Percentiles rank a stretch among this genome's conserved stretches.
Evolutionary conservation across 139 green algal species (phyloP).

Genomic region (Closterium sp.): DNA sequence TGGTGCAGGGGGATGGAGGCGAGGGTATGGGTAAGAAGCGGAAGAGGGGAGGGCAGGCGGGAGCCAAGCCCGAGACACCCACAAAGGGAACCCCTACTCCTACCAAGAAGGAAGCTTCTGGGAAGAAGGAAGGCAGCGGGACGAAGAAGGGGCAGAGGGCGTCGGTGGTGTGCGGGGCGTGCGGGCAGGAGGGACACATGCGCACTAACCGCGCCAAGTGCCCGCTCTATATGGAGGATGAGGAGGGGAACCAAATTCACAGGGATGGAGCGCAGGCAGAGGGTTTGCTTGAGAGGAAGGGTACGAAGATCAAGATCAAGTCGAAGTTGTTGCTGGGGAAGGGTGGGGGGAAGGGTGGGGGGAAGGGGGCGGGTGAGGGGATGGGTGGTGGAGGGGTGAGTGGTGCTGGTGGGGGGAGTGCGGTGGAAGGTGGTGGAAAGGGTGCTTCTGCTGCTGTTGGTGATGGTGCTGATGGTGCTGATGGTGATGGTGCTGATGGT

Average conservation of each 20-base stretch:
- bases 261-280: constrained; percentile 33
- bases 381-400: neutral
- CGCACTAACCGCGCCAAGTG: constrained; percentile 42
- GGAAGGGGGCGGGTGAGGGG: neutral
- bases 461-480: neutral
- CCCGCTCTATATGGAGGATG: constrained; percentile 39
- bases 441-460: neutral
- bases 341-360: neutral
- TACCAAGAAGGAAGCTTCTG: neutral
- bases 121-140: neutral
- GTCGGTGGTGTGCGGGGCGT: constrained; percentile 42
- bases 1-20: neutral
- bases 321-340: neutral
- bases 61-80: neutral
- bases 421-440: neutral
- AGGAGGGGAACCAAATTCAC: constrained; percentile 34
- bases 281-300: constrained; percentile 41
- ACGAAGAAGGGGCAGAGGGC: neutral
- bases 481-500: neutral
- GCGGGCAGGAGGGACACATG: constrained; percentile 53
- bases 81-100: neutral
- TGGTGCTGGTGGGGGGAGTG: neutral
- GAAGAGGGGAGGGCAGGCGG: neutral
- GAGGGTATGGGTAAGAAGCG: neutral
- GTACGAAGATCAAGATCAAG: constrained; percentile 43